Evolutionary conservation across 2,329 filamentous ascomycete genomes (phyloP).

Genomic region (Cytospora paraplurivora): DNA sequence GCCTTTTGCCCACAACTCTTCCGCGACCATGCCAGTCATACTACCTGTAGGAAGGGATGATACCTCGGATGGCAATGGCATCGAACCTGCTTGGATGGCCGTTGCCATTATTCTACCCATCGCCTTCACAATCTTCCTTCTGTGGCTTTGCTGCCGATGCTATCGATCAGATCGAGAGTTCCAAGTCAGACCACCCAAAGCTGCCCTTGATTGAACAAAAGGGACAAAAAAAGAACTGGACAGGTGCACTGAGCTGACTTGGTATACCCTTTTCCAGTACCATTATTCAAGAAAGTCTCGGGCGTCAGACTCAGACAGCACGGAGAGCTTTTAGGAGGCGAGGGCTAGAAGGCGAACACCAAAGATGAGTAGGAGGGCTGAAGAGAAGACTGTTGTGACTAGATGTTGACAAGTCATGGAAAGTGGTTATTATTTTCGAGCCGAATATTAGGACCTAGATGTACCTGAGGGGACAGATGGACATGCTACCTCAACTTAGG

Average conservation of each 20-base stretch:
- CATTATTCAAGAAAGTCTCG: not conserved
- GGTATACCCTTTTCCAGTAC: not conserved
- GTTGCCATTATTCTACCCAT: conserved; percentile 21
- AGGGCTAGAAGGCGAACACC: not conserved
- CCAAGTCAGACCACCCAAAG: not conserved
- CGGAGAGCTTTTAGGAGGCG: not conserved
- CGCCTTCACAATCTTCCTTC: not conserved
- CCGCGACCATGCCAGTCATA: conserved; percentile 5
- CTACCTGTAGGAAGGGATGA: conserved; percentile 1
- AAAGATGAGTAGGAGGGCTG: not conserved
- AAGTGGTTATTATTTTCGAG: not conserved
- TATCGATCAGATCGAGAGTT: not conserved
- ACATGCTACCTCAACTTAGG: conserved; percentile 9
- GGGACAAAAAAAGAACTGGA: too few species aligned
- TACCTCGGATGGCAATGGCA: conserved; percentile 6
- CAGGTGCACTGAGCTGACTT: not conserved
- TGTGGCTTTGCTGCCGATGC: conserved; percentile 19
- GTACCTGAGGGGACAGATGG: not conserved
- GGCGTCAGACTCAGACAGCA: not conserved
- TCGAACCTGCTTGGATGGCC: conserved; percentile 21
- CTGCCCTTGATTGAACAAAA: not conserved
- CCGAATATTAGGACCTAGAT: not conserved
- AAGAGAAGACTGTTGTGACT: not conserved
- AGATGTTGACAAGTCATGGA: not conserved
- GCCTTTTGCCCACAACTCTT: not conserved